phyloP scores from a whole-genome alignment of 371 early-diverging fungal species.

The Rhizopus delemar region DNA sequence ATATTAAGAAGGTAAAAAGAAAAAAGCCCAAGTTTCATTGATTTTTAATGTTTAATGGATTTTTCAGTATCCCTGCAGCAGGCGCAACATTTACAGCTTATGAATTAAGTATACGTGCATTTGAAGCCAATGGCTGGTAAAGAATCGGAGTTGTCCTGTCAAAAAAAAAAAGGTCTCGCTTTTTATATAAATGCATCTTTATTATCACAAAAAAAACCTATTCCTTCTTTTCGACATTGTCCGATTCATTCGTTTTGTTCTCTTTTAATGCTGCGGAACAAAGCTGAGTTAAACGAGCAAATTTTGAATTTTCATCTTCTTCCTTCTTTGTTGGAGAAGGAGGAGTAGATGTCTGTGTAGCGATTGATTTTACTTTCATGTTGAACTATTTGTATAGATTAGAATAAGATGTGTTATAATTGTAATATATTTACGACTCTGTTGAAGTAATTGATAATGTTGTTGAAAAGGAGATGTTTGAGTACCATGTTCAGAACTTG shows the following conservation, averaged over 20 bases:
- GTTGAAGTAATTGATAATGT: neutral
- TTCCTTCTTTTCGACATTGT: neutral
- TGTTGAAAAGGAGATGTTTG: constrained; percentile 1
- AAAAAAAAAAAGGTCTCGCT: constrained; percentile 1
- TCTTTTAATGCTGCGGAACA: constrained; percentile 46
- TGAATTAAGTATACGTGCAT: constrained; percentile 65
- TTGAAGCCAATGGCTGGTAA: constrained; percentile 30
- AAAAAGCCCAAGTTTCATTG: neutral
- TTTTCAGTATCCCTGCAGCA: constrained; percentile 67
- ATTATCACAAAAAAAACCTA: neutral
- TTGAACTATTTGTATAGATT: constrained; percentile 4
- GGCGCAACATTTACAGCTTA: constrained; percentile 80
- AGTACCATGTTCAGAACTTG: constrained; percentile 2
- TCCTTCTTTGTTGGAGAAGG: constrained; percentile 39
- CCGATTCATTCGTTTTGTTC: constrained; percentile 12
- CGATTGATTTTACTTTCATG: constrained; percentile 37
- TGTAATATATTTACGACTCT: neutral
- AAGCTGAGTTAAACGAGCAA: constrained; percentile 44
- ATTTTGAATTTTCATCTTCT: constrained; percentile 39
- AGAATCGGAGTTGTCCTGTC: constrained; percentile 29
- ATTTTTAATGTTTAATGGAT: neutral
- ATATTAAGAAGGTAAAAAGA: constrained; percentile 39
- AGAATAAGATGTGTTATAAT: neutral
- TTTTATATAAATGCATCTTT: neutral
- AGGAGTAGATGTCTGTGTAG: constrained; percentile 39